Evolutionary conservation across 345 rosid genomes (phyloP), one percentile per base, ranked within the genome.

Genomic region (Aquilaria yunnanensis): DNA sequence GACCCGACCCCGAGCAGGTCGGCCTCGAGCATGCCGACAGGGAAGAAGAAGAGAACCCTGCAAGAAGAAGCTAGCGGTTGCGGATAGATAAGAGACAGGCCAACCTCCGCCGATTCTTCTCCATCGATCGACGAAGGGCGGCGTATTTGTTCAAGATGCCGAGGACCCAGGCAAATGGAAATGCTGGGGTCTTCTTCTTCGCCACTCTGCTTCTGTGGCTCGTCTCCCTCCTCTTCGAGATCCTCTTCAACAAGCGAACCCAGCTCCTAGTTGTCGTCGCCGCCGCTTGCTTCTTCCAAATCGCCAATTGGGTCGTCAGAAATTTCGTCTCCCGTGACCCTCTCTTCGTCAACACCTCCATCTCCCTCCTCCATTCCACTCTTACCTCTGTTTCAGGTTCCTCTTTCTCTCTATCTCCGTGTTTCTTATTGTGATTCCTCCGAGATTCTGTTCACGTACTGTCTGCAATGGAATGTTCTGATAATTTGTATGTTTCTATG

Each of bases 171-270:
- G 43, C 43, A 37, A 37, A 37, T 37, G 43, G 8, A 9, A 81
- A 80, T 43, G 85, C 80, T 0, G 83, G 82, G 7, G 61, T 57
- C 33, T 89, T 87, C 77, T 92, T 92, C 67, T 51, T 81, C n/a
- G 92, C 96, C 56, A 89, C 98, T 65, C 76, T 92, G 76, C 80
- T 92, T 10, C 85, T 92, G 34, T 92, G 98, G 98, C 55, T 75
- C 10, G 72, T 89, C 57, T 89, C 98, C 16, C 80, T 92, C 61
- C 67, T 82, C 70, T 92, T 92, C 69, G 96, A 92, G 79, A 82
- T 87, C 10, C 54, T 71, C 10, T 82, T 92, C 80, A 81, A 87
- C 76, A 60, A 70, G 51, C 77, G 93, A 32, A 67, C 50, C 1
- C 82, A 81, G 75, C 89, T 92, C 37, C 48, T 81, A 9, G 78